Evolutionary conservation across 1,284 basidiomycete genomes (phyloP).

Genomic region (Rhodotorula sp.): DNA sequence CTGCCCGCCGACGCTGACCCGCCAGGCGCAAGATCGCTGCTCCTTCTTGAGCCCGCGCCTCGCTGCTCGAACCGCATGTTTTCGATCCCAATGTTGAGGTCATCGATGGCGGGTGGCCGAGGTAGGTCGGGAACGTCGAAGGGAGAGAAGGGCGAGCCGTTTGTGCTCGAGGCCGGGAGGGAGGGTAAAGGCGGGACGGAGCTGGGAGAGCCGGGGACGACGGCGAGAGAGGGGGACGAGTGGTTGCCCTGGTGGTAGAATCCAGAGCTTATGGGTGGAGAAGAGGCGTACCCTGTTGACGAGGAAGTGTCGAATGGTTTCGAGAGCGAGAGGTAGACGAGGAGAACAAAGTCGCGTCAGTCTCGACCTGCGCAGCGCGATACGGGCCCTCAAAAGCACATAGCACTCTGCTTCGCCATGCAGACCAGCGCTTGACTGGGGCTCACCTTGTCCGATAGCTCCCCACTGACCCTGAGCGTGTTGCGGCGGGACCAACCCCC

Average conservation of each 20-base stretch:
- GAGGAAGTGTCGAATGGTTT: background rate
- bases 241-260: constrained; percentile 39
- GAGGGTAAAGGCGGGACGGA: constrained; percentile 1
- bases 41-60: background rate
- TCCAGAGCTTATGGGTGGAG: constrained; percentile 17
- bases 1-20: too few relatives aligned
- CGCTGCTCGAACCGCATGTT: constrained; percentile 38
- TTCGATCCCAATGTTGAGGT: constrained; percentile 38
- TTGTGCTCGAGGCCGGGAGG: background rate
- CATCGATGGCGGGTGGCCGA: constrained; percentile 30
- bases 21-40: too few relatives aligned
- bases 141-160: constrained; percentile 9
- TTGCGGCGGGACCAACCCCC: constrained; percentile 15
- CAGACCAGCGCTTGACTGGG: background rate
- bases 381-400: background rate
- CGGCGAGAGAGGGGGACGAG: constrained; percentile 34
- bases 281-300: background rate
- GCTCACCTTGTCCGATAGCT: constrained; percentile 27
- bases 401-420: background rate
- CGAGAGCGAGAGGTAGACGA: background rate
- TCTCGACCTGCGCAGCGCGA: too few relatives aligned
- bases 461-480: constrained; percentile 16
- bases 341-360: background rate
- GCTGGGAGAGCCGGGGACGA: background rate
- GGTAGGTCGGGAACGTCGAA: constrained; percentile 27